Conservation (phyloP, 768 basidiomycete genomes). For the Pleurotus giganteus region DNA sequence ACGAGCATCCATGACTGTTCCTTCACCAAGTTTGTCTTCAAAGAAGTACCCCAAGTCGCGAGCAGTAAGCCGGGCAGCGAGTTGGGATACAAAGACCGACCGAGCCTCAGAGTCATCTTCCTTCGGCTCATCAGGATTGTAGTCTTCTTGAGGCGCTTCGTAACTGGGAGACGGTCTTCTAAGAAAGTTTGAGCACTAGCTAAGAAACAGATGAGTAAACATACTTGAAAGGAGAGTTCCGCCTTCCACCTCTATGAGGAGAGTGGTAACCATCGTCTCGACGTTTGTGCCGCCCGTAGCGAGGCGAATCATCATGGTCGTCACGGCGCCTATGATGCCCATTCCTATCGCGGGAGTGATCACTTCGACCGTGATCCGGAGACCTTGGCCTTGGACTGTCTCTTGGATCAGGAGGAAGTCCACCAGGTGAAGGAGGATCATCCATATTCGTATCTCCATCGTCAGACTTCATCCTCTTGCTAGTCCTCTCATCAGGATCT, state of each 20-base stretch:
- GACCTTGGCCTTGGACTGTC: slow-evolving; percentile 41
- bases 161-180: slow-evolving; percentile 75
- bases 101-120: slow-evolving; percentile 98
- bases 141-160: slow-evolving; percentile 64
- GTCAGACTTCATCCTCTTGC: slow-evolving; percentile 64
- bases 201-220: slow-evolving; percentile 16
- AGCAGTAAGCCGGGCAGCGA: slow-evolving; percentile 94
- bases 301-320: slow-evolving; percentile 58
- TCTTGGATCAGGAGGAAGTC: slow-evolving; percentile 29
- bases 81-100: slow-evolving; percentile 97
- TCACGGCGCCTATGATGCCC: slow-evolving; percentile 49
- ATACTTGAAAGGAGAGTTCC: slow-evolving; percentile 47
- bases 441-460: slow-evolving; percentile 42
- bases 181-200: slow-evolving; percentile 11
- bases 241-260: slow-evolving; percentile 30
- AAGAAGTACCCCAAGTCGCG: slow-evolving; percentile 98
- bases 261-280: slow-evolving; percentile 39
- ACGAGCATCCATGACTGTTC: slow-evolving; percentile 90
- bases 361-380: slow-evolving; percentile 35
- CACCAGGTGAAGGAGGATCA: slow-evolving; percentile 33
- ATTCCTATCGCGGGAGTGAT: slow-evolving; percentile 55
- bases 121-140: slow-evolving; percentile 84
- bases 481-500: slow-evolving; percentile 51
- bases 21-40: slow-evolving; percentile 93
- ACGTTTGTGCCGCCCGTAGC: slow-evolving; percentile 39